Evolutionary conservation across 257 asterid genomes (phyloP).

Genomic region (Pogostemon cablin): DNA sequence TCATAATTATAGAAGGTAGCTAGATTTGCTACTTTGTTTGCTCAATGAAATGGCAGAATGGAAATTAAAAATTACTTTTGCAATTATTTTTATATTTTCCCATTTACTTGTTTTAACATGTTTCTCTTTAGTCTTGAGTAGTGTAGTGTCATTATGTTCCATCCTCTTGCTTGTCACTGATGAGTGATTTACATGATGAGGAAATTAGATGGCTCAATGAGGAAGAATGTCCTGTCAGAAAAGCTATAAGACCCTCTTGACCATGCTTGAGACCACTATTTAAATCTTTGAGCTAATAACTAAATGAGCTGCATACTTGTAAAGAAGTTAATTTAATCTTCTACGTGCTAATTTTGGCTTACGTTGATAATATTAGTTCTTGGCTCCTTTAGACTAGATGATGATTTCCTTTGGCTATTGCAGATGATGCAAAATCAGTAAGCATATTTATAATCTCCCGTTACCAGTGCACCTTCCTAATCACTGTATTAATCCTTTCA

Average conservation of each 20-base stretch:
- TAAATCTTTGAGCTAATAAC: not conserved
- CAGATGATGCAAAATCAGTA: not conserved
- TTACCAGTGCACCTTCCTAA: not conserved
- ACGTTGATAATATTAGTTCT: no score
- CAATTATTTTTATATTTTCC: conserved; percentile 10
- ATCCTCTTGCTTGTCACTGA: conserved; percentile 8
- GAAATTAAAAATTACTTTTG: conserved; percentile 17
- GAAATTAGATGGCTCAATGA: conserved; percentile 3
- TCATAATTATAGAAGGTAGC: conserved; percentile 76
- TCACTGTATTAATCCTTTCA: not conserved
- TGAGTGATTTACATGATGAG: not conserved
- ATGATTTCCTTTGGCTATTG: not conserved
- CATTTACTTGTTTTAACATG: not conserved
- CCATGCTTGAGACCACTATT: not conserved
- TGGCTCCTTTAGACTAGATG: no score
- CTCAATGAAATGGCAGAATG: conserved; percentile 31
- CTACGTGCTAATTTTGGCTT: not conserved
- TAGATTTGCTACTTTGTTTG: conserved; percentile 28
- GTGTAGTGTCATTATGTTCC: conserved; percentile 9
- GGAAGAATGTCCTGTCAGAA: not conserved
- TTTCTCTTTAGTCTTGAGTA: conserved; percentile 14
- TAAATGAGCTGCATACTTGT: conserved; percentile 18
- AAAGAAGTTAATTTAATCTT: not conserved
- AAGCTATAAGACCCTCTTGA: conserved; percentile 5
- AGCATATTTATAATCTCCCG: not conserved